phyloP scores from a whole-genome alignment of 306 rosid species.

The Fagus crenata region DNA sequence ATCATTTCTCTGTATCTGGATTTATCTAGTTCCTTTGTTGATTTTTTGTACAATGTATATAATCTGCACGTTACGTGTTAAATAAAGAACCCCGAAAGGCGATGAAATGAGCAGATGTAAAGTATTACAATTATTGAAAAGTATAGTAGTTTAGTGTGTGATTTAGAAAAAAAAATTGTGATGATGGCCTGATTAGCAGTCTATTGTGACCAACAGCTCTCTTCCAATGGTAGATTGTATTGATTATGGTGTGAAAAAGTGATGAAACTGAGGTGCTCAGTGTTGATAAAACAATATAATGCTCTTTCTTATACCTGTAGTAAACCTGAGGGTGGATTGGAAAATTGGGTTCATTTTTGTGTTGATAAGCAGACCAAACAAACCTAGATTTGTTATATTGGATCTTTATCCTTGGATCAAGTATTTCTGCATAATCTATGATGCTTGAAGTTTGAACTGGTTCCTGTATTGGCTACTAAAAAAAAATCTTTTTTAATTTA shows the following conservation, averaged over 20 bases:
- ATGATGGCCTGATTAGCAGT: slow-evolving; percentile 9
- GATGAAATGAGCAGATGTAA: slow-evolving; percentile 30
- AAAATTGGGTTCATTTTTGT: slow-evolving; percentile 4
- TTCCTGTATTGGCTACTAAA: too few species aligned
- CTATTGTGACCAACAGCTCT: slow-evolving; percentile 9
- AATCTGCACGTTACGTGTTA: slow-evolving; percentile 25
- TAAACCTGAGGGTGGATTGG: neutral
- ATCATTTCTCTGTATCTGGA: slow-evolving; percentile 27
- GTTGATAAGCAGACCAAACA: neutral
- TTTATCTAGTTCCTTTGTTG: slow-evolving; percentile 9
- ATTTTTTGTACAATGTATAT: slow-evolving; percentile 29
- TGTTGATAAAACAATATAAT: neutral
- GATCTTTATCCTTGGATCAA: neutral
- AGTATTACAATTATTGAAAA: slow-evolving; percentile 24
- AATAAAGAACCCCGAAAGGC: slow-evolving; percentile 32
- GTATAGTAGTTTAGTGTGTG: slow-evolving; percentile 16
- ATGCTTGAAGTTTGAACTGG: too few species aligned
- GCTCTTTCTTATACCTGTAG: neutral
- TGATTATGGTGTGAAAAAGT: slow-evolving; percentile 19
- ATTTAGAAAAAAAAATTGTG: slow-evolving; percentile 13
- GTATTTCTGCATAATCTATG: neutral
- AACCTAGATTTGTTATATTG: neutral
- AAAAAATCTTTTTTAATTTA: too few species aligned
- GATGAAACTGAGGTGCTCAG: slow-evolving; percentile 10
- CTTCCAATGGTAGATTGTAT: slow-evolving; percentile 9